Evolutionary conservation across 163 green algal species (phyloP).

Genomic region (Scenedesmus sp.): DNA sequence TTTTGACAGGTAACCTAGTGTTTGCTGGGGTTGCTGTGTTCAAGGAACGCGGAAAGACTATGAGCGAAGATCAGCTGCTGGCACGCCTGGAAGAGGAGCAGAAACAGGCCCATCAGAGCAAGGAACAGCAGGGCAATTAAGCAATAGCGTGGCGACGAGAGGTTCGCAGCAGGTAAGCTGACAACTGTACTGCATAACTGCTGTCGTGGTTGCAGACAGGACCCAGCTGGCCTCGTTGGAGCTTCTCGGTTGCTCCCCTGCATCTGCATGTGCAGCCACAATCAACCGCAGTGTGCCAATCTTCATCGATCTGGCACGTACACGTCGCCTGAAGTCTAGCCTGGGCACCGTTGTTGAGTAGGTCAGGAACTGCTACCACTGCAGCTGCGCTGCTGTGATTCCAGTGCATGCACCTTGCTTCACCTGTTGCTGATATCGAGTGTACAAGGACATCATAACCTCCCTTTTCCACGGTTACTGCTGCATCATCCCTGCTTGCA

Average conservation of each 20-base stretch:
- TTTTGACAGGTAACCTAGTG: slow-evolving; percentile 29
- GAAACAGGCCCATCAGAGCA: slow-evolving; percentile 26
- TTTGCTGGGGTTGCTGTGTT: not conserved
- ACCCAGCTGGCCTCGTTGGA: not conserved
- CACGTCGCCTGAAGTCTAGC: not conserved
- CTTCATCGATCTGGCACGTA: not conserved
- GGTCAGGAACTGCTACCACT: not conserved
- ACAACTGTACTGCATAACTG: not conserved
- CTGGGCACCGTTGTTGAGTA: slow-evolving; percentile 4
- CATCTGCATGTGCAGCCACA: not conserved
- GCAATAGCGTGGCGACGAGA: not conserved
- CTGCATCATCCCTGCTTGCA: not conserved
- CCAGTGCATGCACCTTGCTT: not conserved
- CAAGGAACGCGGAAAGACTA: not conserved
- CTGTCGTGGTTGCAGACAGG: not conserved
- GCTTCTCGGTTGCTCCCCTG: not conserved
- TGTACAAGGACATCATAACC: not conserved
- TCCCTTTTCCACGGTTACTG: not conserved
- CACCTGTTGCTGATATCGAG: not conserved
- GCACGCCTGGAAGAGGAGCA: slow-evolving; percentile 28
- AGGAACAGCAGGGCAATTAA: not conserved
- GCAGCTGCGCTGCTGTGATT: not conserved
- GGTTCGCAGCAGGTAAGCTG: not conserved
- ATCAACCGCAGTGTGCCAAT: not conserved
- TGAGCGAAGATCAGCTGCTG: slow-evolving; percentile 30